phyloP scores from a whole-genome alignment of 2,329 filamentous ascomycete genomes.

The Bipolaris victoriae region DNA sequence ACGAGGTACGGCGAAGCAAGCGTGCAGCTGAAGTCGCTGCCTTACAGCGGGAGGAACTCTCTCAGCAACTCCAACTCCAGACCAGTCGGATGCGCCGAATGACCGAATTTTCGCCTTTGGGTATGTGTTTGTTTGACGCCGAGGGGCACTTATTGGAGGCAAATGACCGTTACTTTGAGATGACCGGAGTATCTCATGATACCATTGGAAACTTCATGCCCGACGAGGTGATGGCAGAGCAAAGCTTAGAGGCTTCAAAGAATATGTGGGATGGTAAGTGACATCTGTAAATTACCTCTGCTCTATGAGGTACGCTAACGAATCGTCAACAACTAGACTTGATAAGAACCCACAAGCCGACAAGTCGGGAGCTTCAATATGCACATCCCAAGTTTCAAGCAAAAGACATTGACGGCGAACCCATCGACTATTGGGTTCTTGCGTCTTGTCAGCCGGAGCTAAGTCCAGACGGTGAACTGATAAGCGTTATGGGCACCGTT shows the following conservation, averaged over 20 bases:
- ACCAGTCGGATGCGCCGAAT: constrained; percentile 44
- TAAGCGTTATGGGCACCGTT: constrained; percentile 41
- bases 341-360: constrained; percentile 43
- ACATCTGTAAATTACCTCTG: background rate
- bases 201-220: constrained; percentile 52
- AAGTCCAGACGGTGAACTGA: constrained; percentile 30
- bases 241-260: constrained; percentile 40
- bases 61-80: constrained; percentile 37
- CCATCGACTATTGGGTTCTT: constrained; percentile 55
- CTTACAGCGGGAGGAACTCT: constrained; percentile 38
- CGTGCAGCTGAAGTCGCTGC: constrained; percentile 35
- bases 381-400: constrained; percentile 42
- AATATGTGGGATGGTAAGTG: constrained; percentile 47
- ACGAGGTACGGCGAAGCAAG: constrained; percentile 39
- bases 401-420: constrained; percentile 47
- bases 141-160: constrained; percentile 52
- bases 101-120: constrained; percentile 43
- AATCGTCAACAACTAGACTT: constrained; percentile 24
- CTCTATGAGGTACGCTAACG: background rate
- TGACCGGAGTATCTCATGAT: constrained; percentile 53
- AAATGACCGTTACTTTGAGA: constrained; percentile 57
- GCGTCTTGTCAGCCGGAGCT: constrained; percentile 40
- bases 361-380: constrained; percentile 54
- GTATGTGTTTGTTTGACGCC: constrained; percentile 44
- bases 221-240: constrained; percentile 50